phyloP scores from a whole-genome alignment of 2,329 filamentous ascomycete genomes.

The Phoma sp. region DNA sequence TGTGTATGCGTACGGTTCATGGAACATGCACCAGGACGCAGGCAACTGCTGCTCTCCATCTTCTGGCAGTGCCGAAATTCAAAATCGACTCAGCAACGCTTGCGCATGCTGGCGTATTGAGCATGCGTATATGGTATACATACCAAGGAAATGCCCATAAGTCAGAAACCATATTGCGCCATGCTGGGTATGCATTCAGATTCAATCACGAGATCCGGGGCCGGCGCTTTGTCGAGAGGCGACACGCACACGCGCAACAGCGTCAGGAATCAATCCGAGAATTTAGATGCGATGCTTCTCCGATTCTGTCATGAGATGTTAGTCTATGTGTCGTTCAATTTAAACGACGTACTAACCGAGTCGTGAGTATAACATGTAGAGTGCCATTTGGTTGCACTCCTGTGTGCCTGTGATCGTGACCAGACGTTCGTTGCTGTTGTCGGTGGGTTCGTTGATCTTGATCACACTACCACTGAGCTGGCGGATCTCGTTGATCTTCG shows the following conservation, averaged over 20 bases:
- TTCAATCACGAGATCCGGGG: slow-evolving; percentile 6
- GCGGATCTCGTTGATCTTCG: slow-evolving; percentile 99
- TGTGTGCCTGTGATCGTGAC: slow-evolving; percentile 98
- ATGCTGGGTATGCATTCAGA: slow-evolving; percentile 23
- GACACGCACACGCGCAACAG: slow-evolving; percentile 1
- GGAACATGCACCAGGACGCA: neutral
- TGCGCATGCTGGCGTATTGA: neutral
- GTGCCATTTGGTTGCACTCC: slow-evolving; percentile 99
- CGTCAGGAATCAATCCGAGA: slow-evolving; percentile 2
- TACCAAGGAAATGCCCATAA: slow-evolving; percentile 11
- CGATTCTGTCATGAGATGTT: slow-evolving; percentile 62
- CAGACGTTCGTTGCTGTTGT: slow-evolving; percentile 97
- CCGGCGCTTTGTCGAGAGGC: slow-evolving; percentile 2
- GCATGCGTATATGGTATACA: slow-evolving; percentile 16
- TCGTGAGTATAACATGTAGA: slow-evolving; percentile 98
- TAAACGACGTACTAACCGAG: slow-evolving; percentile 69
- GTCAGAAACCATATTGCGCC: slow-evolving; percentile 25
- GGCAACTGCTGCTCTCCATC: slow-evolving; percentile 1
- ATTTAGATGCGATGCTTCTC: slow-evolving; percentile 74
- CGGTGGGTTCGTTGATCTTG: slow-evolving; percentile 99
- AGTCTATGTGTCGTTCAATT: neutral
- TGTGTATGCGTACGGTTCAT: slow-evolving; percentile 1
- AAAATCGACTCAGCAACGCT: neutral
- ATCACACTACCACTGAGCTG: slow-evolving; percentile 97
- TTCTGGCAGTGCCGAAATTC: neutral